These are phyloP conservation scores for Fagus sylvatica DNA, from an alignment of 306 rosid species.

Conservation along the genomic window DNA sequence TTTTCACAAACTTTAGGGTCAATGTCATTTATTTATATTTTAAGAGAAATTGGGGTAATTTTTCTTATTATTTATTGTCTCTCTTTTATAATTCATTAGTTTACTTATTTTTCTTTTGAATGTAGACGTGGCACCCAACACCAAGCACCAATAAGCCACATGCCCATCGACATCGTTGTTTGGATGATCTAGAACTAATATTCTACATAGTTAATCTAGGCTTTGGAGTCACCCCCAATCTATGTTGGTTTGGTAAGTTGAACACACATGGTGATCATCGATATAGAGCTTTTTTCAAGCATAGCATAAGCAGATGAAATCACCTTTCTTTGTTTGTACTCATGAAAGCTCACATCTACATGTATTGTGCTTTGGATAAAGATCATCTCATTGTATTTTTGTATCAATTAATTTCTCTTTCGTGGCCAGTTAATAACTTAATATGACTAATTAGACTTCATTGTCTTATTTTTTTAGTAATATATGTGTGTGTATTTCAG, in stretches of 20 bases:
- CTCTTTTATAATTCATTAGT: not conserved
- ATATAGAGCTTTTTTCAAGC: no score
- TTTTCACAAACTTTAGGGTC: no score
- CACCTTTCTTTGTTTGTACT: not conserved
- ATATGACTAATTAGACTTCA: not conserved
- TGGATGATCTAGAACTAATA: conserved; percentile 19
- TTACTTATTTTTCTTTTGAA: not conserved
- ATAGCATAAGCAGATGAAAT: not conserved
- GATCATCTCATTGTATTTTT: not conserved
- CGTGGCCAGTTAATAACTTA: not conserved
- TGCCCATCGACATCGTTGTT: not conserved
- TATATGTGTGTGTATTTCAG: not conserved
- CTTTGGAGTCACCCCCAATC: no score
- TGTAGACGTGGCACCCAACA: not conserved
- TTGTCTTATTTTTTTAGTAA: not conserved
- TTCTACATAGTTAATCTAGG: no score
- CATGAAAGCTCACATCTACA: not conserved
- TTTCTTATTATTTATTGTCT: no score
- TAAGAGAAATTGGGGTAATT: no score
- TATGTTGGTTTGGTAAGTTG: no score
- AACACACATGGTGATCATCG: no score
- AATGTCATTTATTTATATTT: no score
- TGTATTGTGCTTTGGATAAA: not conserved
- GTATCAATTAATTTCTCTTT: not conserved
- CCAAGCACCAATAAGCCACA: not conserved